Base-by-base conservation (phyloP, 2,329 filamentous ascomycete genomes). In the Ramularia endophylla region DNA sequence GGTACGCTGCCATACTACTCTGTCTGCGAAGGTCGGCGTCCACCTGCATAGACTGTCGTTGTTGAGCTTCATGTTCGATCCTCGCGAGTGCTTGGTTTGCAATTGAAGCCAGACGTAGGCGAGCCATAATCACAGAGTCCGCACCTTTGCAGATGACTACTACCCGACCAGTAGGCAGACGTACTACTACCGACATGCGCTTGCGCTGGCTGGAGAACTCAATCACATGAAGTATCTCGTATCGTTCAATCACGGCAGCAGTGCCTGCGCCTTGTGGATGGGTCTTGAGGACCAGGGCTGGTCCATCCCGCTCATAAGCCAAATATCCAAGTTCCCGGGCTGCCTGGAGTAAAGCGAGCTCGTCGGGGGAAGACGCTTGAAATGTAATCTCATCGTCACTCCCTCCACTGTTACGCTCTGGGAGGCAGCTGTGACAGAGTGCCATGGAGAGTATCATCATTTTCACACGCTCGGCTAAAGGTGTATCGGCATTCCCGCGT, bases 151-250 rank as follows among this genome's bases (percentile, higher is more conserved):
- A 89, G 56, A 94, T 80, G 13, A 94, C 70, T 57, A 85, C 90
- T 35, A 92, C 80, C 7, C 78, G 77, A 5, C 80, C 77, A 56
- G 92, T 85, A 0, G 88, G 87, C 72, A 90, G 87, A 27, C 85
- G 81, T 3, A 94, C 75, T 33, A 94, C 69, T 44, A 92, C 83
- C 0, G 86, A 89, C 87, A 94, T 94, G 38, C 87, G 75, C 66
- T 94, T 94, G 27, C 87, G 78, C 60, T 83, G 81, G 63, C 85
- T 90, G 50, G 83, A 89, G 59, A 94, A 94, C 56, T 94, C 87
- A 45, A 94, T 85, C 16, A 94, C 79, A 49, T 94, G 85, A 41
- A 94, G 62, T 3, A 92, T 74, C 57, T 90, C 77, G 56, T 89
- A 94, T 0, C 69, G 72, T n/a, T 90, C 85, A n/a, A n/a, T n/a